Percentiles rank a stretch among this genome's conserved stretches.
phyloP scores from a whole-genome alignment of 164 flowering plant species.

The Liquidambar formosana region DNA sequence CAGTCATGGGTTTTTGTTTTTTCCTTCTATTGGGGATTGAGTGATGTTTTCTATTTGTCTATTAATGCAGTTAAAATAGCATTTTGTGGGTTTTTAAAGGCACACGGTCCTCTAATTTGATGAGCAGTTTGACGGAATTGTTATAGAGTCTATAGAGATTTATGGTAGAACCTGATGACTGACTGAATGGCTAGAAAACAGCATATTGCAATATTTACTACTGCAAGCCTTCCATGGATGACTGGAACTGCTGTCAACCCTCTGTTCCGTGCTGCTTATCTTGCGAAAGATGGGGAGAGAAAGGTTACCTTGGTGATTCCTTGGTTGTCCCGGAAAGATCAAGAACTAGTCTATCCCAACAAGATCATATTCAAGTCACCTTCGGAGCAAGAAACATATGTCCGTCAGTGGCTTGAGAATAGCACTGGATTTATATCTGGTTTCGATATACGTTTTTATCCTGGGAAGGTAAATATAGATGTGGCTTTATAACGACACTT shows the following conservation, averaged over 20 bases:
- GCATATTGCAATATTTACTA: constrained; percentile 87
- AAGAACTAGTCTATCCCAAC: constrained; percentile 69
- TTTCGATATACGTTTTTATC: constrained; percentile 72
- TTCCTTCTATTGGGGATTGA: too few species aligned
- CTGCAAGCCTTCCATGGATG: constrained; percentile 99
- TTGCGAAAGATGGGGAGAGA: constrained; percentile 62
- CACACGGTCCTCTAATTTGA: too few species aligned
- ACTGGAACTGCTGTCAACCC: constrained; percentile 99
- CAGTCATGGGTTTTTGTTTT: too few species aligned
- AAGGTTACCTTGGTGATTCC: constrained; percentile 88
- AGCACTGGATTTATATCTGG: constrained; percentile 54
- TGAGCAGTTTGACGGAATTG: background rate
- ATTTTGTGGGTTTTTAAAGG: too few species aligned
- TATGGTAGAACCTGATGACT: constrained; percentile 14
- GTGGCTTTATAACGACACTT: too few species aligned
- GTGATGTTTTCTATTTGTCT: too few species aligned
- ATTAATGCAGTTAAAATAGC: too few species aligned
- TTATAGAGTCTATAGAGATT: background rate
- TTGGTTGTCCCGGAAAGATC: constrained; percentile 82
- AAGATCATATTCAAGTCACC: constrained; percentile 63
- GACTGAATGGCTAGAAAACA: constrained; percentile 56
- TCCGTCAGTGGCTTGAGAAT: constrained; percentile 83
- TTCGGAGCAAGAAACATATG: constrained; percentile 70
- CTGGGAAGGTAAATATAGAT: constrained; percentile 68
- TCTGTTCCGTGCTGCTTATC: constrained; percentile 94